Conservation (phyloP, 2,329 filamentous ascomycete species). For the Alternaria metachromatica region DNA sequence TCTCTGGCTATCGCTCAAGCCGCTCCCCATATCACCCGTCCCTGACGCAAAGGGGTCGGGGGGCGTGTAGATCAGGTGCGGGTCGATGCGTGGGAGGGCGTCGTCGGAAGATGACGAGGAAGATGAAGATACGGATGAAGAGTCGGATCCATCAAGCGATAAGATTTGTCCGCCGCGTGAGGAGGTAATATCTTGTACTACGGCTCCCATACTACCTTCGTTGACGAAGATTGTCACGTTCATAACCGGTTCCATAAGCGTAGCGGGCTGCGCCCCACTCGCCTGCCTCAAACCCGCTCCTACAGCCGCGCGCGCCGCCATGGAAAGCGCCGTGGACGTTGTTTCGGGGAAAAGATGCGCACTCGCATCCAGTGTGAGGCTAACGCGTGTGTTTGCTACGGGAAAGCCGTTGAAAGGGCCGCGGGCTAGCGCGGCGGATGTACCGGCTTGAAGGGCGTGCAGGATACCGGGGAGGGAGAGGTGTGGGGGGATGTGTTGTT, state of each 20-base stretch:
- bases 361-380: constrained; percentile 69
- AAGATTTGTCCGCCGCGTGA: constrained; percentile 76
- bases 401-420: constrained; percentile 83
- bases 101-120: constrained; percentile 24
- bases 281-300: no score
- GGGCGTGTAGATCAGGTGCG: constrained; percentile 81
- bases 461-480: constrained; percentile 58
- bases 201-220: constrained; percentile 77
- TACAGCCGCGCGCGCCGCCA: constrained; percentile 68
- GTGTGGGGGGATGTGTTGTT: constrained; percentile 61
- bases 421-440: constrained; percentile 80
- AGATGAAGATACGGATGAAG: constrained; percentile 11
- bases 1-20: constrained; percentile 42
- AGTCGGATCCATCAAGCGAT: constrained; percentile 62
- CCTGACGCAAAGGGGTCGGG: constrained; percentile 76
- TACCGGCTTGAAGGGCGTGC: constrained; percentile 74
- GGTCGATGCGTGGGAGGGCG: constrained; percentile 64
- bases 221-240: constrained; percentile 84
- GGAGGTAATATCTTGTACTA: constrained; percentile 82
- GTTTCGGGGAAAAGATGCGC: constrained; percentile 71
- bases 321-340: constrained; percentile 71
- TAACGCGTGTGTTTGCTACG: constrained; percentile 76
- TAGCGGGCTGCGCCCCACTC: constrained; percentile 52
- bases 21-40: constrained; percentile 23
- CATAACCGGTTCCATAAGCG: constrained; percentile 93